Evolutionary conservation across 192 early-diverging fungal species (phyloP), one percentile per base, ranked within the genome.

Genomic region (Coemansia guatemalensis): DNA sequence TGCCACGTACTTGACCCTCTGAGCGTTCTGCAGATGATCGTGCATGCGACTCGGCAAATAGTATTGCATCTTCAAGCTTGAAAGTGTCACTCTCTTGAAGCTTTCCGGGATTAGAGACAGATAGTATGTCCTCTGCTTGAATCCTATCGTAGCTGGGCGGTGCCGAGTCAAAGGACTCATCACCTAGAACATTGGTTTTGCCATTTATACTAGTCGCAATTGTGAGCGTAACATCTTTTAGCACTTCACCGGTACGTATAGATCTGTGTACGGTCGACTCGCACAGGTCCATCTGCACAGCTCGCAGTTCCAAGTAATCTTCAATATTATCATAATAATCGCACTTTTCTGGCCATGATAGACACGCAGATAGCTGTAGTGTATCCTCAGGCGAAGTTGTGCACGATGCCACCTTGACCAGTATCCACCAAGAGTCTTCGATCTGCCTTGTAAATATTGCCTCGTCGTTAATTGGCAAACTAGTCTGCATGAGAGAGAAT

Each of bases 381-480:
- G 50, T 26, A 24, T 78, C 75, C 22, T 62, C 57, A 11, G 70
- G 70, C 21, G 60, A 65, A 0, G 55, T 66, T 0, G 70, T 78
- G 44, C 70, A 64, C 59, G 66, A 58, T 8, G 66, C 51, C 39
- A 72, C 69, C 33, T 53, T 41, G 8, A 66, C 69, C 57, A 71
- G 30, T 0, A 68, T 53, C 75, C 75, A 72, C 75, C 75, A 78
- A 32, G 47, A 17, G 4, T 71, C 51, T 8, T 78, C 69, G 0
- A 72, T 62, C 54, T 78, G 75, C 14, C 59, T 63, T 0, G 75
- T 68, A 41, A 78, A 71, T 50, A 71, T 62, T 2, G 69, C 66
- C 54, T 71, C 75, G 30, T 71, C 69, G 51, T 59, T 68, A 1
- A 65, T 48, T 0, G 75, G 75, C 59, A 68, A 44, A 8, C 49